A percentile compares a stretch with the other conserved stretches of the same genome.
Conservation (phyloP, 495 filamentous ascomycete genomes). For the Daldinia grandis region DNA sequence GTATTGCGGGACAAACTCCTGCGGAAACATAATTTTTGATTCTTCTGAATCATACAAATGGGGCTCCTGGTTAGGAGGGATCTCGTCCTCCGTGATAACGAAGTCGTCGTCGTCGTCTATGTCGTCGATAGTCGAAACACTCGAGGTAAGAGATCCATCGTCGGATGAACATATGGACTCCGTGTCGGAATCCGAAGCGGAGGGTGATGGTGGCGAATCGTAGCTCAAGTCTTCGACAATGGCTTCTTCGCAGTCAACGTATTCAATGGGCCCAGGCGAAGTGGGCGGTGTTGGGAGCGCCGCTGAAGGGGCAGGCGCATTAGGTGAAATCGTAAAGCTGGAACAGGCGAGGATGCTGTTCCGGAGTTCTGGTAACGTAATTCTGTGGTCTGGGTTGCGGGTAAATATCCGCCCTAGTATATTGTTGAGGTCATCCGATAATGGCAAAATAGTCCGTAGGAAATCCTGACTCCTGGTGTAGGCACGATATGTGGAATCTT, state of each 20-base stretch:
- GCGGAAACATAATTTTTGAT: conserved; percentile 46
- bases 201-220: conserved; percentile 52
- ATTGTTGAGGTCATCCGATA: conserved; percentile 88
- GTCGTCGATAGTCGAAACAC: conserved; percentile 56
- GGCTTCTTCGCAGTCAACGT: conserved; percentile 56
- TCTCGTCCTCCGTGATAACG: conserved; percentile 53
- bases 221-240: conserved; percentile 50
- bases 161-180: conserved; percentile 59
- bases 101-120: conserved; percentile 54
- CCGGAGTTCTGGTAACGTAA: conserved; percentile 83
- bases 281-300: conserved; percentile 48
- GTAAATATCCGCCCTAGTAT: conserved; percentile 93
- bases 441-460: conserved; percentile 88
- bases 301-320: conserved; percentile 30
- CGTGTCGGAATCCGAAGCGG: conserved; percentile 53
- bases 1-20: conserved; percentile 55
- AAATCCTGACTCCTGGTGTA: conserved; percentile 87
- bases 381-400: conserved; percentile 82
- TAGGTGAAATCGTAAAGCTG: conserved; percentile 68
- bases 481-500: conserved; percentile 95
- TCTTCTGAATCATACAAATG: conserved; percentile 56
- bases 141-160: conserved; percentile 56
- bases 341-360: conserved; percentile 78
- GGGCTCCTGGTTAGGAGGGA: conserved; percentile 50
- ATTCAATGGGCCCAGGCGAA: conserved; percentile 52